Base-by-base conservation (phyloP, 176 grass and related monocot species). In the Ananas comosus region DNA sequence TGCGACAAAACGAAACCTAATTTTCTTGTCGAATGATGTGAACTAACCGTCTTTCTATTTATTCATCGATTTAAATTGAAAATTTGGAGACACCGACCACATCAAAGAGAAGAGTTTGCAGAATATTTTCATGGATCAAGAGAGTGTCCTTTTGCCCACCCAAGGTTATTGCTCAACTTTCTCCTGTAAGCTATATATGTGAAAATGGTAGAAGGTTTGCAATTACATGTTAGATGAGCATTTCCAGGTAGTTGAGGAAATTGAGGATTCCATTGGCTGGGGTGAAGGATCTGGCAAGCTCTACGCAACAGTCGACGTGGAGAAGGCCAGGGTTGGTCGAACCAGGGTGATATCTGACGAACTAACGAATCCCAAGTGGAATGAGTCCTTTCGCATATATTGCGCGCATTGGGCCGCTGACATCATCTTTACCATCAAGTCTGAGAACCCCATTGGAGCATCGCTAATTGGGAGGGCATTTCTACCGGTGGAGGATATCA, bases 261-360 rank as follows among this genome's bases (percentile, higher is more conserved):
- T 83, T 7, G 79, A 85, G 78, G 84, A 71, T 4, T 25, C 70
- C 23, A 2, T 73, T 0, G 69, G 80, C 11, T 47, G 70, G 0
- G 76, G 70, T 48, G 12, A 9, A 16, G 76, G 13, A 48, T 49
- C 52, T 12, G 78, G 66, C 13, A 89, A 76, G 33, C 77, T 96
- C 12, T 92, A 89, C 50, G 93, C 88, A 75, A 96, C 93, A 72
- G 61, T 96, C 49, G 93, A 92, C 80, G 80, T 96, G 76, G 86
- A 96, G 80, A 96, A 90, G 81, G 89, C 93, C 1, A 83, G 88
- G 9, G 76, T 92, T 1, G 88, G 70, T 1, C 86, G 88, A 48
- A 96, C 93, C 11, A 73, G 86, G 13, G 22, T 83, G 65, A 0
- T 81, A 0, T 42, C 51, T 17, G 27, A 68, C 2, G 76, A 83